A percentile compares a stretch with the other conserved stretches of the same genome.
phyloP scores from a whole-genome alignment of 1,284 basidiomycete species.

The Cryptococcus maquisensis region DNA sequence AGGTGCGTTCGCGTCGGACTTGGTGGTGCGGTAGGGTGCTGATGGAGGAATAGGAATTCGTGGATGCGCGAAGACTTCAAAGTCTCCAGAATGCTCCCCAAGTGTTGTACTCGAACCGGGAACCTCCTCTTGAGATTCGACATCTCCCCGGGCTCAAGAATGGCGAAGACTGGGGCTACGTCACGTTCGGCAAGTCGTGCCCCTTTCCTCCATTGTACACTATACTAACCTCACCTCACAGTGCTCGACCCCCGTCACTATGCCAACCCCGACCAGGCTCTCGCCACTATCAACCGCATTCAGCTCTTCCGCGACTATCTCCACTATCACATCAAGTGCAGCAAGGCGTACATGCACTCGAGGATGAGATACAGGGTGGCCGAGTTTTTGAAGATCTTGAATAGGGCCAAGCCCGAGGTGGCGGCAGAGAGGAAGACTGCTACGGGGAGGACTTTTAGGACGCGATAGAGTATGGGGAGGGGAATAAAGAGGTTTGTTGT shows the following conservation, averaged over 20 bases:
- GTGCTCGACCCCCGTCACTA: constrained; percentile 98
- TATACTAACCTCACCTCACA: constrained; percentile 24
- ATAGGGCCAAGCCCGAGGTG: constrained; percentile 94
- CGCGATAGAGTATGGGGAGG: constrained; percentile 20
- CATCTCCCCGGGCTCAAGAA: constrained; percentile 74
- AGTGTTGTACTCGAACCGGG: constrained; percentile 93
- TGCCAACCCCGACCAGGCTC: constrained; percentile 64
- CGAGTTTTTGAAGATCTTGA: constrained; percentile 96
- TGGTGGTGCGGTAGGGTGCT: neutral
- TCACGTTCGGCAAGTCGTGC: constrained; percentile 69
- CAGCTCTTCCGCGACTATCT: constrained; percentile 97
- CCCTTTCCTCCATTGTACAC: neutral
- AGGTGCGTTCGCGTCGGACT: constrained; percentile 54
- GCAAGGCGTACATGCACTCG: constrained; percentile 99
- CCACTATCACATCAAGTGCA: constrained; percentile 98
- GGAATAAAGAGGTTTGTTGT: constrained; percentile 1
- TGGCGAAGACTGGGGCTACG: constrained; percentile 92
- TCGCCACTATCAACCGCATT: constrained; percentile 88
- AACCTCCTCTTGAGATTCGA: constrained; percentile 93
- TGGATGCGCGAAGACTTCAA: constrained; percentile 89
- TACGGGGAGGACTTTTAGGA: constrained; percentile 51
- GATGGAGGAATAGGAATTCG: constrained; percentile 74
- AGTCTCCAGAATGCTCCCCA: constrained; percentile 96
- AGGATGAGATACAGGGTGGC: constrained; percentile 91
- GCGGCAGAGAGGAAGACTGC: constrained; percentile 83